phyloP scores from a whole-genome alignment of 805 yeast species.

The Ogataea populi-albae region DNA sequence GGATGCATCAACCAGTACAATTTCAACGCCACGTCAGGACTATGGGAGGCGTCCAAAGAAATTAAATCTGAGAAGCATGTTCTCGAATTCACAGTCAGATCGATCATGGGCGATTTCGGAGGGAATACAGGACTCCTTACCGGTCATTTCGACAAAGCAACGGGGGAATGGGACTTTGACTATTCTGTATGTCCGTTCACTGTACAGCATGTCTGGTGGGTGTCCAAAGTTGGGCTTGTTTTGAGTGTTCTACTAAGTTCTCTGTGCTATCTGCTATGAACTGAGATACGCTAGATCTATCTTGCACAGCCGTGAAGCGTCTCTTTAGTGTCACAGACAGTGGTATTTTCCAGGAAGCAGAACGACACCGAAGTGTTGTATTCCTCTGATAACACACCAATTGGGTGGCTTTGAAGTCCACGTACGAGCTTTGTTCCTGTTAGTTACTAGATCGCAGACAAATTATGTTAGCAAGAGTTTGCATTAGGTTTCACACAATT shows the following conservation, averaged over 20 bases:
- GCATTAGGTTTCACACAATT: conserved; percentile 16
- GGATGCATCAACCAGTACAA: conserved; percentile 80
- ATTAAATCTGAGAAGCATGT: conserved; percentile 38
- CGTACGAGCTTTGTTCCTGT: too few relatives aligned
- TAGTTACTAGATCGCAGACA: conserved; percentile 30
- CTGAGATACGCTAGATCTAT: too few relatives aligned
- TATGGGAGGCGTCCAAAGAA: conserved; percentile 60
- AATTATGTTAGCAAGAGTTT: conserved; percentile 31
- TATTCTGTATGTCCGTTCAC: conserved; percentile 77
- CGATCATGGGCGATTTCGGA: conserved; percentile 95
- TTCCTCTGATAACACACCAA: too few relatives aligned
- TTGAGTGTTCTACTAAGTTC: conserved; percentile 41
- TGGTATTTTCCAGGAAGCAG: too few relatives aligned
- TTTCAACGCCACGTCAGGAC: conserved; percentile 35
- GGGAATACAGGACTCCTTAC: conserved; percentile 87
- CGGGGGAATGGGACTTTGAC: conserved; percentile 58
- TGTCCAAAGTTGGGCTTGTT: conserved; percentile 53
- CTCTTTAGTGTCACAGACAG: too few relatives aligned
- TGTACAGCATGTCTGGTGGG: conserved; percentile 97
- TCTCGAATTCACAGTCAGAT: conserved; percentile 78
- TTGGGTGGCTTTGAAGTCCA: too few relatives aligned
- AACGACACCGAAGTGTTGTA: too few relatives aligned
- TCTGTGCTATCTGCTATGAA: conserved; percentile 13
- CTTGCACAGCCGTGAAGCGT: too few relatives aligned
- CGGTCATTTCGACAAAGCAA: conserved; percentile 53